These are phyloP conservation scores for Talaromyces nanjingensis DNA, from an alignment of 495 filamentous ascomycete species.

Conservation along the genomic window DNA sequence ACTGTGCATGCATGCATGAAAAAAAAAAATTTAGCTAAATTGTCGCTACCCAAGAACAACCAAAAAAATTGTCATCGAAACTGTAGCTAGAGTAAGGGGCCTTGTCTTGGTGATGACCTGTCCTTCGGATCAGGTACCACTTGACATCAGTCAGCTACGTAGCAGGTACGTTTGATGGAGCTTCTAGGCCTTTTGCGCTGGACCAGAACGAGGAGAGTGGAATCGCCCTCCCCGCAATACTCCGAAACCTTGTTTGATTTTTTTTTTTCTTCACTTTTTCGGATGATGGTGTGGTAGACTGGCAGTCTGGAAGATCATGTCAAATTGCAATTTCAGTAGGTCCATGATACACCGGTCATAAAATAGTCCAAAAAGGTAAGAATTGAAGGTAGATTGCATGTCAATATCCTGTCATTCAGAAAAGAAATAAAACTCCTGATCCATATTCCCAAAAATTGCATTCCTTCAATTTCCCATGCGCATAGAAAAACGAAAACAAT, in stretches of 20 bases:
- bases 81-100: neutral
- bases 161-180: neutral
- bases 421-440: slow-evolving; percentile 13
- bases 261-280: neutral
- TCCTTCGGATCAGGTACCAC: neutral
- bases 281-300: neutral
- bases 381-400: neutral
- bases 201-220: neutral
- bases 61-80: neutral
- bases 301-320: neutral
- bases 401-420: neutral
- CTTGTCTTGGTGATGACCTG: neutral
- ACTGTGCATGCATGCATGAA: slow-evolving; percentile 7
- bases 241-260: neutral
- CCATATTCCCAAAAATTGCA: slow-evolving; percentile 8
- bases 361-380: neutral
- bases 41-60: slow-evolving; percentile 3
- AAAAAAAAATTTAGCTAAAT: neutral
- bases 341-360: neutral
- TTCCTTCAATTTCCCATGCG: neutral
- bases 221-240: neutral
- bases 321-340: neutral
- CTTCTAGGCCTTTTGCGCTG: neutral
- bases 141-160: slow-evolving; percentile 1
- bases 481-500: neutral